A percentile compares a stretch with the other conserved stretches of the same genome.
phyloP scores from a whole-genome alignment of 2,329 filamentous ascomycete genomes.

The Trichoderma sp. region DNA sequence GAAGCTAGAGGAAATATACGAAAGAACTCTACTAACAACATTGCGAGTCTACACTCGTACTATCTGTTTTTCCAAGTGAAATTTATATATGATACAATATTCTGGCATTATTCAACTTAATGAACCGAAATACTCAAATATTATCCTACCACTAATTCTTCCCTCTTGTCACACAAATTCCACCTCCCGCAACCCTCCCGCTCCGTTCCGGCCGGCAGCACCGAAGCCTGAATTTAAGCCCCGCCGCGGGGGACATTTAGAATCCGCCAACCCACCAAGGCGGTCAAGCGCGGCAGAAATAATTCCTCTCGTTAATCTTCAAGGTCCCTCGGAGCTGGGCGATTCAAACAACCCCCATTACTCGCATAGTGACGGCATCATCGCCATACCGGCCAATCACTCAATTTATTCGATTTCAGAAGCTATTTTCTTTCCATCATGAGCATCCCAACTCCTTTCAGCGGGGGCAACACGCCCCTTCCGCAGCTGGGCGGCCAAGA shows the following conservation, averaged over 20 bases:
- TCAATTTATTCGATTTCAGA: not conserved
- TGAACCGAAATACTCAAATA: not conserved
- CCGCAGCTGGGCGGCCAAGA: constrained; percentile 42
- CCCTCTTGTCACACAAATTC: not conserved
- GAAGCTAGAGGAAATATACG: not conserved
- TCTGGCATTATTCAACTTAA: not conserved
- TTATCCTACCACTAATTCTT: not conserved
- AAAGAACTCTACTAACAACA: not conserved
- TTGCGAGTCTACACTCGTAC: not conserved
- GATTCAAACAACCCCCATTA: not conserved
- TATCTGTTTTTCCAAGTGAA: not conserved
- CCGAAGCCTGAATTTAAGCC: constrained; percentile 15
- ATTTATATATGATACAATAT: not conserved
- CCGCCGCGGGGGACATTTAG: constrained; percentile 23
- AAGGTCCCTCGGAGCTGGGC: not conserved
- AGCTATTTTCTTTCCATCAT: constrained; percentile 27
- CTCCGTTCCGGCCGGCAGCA: not conserved
- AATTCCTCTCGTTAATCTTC: constrained; percentile 22
- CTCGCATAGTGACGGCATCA: not conserved
- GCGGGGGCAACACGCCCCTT: constrained; percentile 23
- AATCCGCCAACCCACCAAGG: constrained; percentile 25
- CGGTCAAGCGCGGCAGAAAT: constrained; percentile 43
- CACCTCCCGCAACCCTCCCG: not conserved
- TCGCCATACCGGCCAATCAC: not conserved
- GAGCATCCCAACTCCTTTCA: constrained; percentile 38